These are phyloP conservation scores for Cucurbita maxima DNA, from an alignment of 306 rosid genomes.

Conservation along the genomic window DNA sequence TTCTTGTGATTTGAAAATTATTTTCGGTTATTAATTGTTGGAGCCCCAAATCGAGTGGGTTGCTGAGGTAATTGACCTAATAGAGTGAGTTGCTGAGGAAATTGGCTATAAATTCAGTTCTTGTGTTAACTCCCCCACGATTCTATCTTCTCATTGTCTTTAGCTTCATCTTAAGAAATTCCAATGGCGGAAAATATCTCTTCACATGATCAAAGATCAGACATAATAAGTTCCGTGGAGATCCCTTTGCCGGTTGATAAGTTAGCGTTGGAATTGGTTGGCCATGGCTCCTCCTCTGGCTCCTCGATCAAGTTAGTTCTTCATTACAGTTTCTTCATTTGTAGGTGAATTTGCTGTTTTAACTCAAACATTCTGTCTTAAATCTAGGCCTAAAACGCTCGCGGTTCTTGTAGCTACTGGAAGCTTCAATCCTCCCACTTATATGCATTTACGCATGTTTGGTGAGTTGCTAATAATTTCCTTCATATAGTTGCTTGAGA, in stretches of 20 bases:
- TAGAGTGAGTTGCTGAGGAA: neutral
- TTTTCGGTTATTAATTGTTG: neutral
- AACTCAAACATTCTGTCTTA: neutral
- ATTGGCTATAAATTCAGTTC: neutral
- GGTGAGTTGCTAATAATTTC: slow-evolving; percentile 33
- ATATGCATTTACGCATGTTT: slow-evolving; percentile 81
- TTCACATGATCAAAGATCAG: neutral
- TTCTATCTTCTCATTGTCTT: slow-evolving; percentile 19
- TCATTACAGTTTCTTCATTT: neutral
- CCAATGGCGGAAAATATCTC: slow-evolving; percentile 6
- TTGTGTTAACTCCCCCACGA: neutral
- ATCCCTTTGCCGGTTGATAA: neutral
- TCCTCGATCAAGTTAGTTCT: neutral
- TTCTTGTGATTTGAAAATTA: too few species aligned
- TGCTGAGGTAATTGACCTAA: neutral
- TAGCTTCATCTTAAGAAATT: slow-evolving; percentile 5
- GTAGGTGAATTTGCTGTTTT: neutral
- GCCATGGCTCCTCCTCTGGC: neutral
- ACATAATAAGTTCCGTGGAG: neutral
- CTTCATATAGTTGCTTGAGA: neutral
- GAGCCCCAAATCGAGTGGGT: neutral
- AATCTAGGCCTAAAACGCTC: slow-evolving; percentile 34
- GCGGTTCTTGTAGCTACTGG: slow-evolving; percentile 62
- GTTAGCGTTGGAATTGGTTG: neutral
- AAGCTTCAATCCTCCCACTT: slow-evolving; percentile 95